phyloP scores from a whole-genome alignment of 257 asterid genomes.

The Ophiorrhiza pumila region DNA sequence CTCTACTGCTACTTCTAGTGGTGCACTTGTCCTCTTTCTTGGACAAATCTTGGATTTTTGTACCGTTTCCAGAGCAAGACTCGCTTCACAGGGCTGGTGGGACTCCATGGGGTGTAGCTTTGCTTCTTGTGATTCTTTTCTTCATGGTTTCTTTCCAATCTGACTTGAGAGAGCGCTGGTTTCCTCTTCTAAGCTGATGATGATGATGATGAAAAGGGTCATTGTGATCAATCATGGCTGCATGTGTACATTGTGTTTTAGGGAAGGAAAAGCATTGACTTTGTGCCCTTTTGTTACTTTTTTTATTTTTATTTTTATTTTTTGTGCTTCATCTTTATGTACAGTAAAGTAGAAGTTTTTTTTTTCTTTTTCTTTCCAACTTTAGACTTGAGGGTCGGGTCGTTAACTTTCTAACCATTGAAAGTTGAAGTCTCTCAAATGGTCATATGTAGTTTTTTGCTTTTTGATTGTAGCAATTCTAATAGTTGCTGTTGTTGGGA shows the following conservation, averaged over 20 bases:
- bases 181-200: conserved; percentile 58
- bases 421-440: neutral
- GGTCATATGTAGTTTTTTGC: too few relatives aligned
- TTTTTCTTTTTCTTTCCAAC: too few relatives aligned
- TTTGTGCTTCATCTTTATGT: too few relatives aligned
- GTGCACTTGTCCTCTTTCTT: conserved; percentile 54
- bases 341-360: too few relatives aligned
- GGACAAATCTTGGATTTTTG: conserved; percentile 36
- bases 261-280: neutral
- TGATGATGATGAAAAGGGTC: neutral
- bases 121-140: conserved; percentile 69
- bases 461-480: too few relatives aligned
- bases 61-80: conserved; percentile 57
- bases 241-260: neutral
- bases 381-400: too few relatives aligned
- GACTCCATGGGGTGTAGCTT: conserved; percentile 82
- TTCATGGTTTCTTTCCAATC: conserved; percentile 89
- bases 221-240: neutral
- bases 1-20: conserved; percentile 54
- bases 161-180: conserved; percentile 72
- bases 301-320: neutral
- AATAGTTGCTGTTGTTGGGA: neutral
- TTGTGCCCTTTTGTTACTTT: neutral
- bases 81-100: conserved; percentile 66
- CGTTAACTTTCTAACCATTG: too few relatives aligned